Evolutionary conservation across 2,329 filamentous ascomycete genomes (phyloP).

Genomic region (Trichoderma sp.): DNA sequence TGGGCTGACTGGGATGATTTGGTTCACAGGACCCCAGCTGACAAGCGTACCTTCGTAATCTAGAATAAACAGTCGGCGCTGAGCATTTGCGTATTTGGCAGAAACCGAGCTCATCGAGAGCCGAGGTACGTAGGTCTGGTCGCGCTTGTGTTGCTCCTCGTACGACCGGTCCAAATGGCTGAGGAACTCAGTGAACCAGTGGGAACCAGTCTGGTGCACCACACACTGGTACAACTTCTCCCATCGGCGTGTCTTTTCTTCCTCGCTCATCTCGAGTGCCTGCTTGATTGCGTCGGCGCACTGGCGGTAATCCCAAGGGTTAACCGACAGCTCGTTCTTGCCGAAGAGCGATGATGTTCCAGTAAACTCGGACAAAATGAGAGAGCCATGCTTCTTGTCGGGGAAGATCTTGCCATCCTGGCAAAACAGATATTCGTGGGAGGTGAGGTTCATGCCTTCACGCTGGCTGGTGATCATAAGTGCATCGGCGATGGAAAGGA

Average conservation of each 20-base stretch:
- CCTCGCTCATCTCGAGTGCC: constrained; percentile 74
- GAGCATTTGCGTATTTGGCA: constrained; percentile 63
- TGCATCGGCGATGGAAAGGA: constrained; percentile 84
- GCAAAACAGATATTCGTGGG: constrained; percentile 89
- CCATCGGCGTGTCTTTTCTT: constrained; percentile 76
- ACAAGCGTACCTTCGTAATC: constrained; percentile 94
- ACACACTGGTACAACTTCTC: constrained; percentile 70
- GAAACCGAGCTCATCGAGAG: constrained; percentile 67
- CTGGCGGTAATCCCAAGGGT: constrained; percentile 91
- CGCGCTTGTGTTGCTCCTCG: constrained; percentile 79
- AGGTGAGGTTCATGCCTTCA: constrained; percentile 96
- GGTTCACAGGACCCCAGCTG: constrained; percentile 78
- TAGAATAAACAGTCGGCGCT: constrained; percentile 77
- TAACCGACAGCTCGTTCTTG: constrained; percentile 77
- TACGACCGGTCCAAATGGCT: constrained; percentile 71
- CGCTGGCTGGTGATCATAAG: constrained; percentile 94
- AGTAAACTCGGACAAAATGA: constrained; percentile 94
- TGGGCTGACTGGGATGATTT: constrained; percentile 82
- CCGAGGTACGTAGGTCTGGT: constrained; percentile 82
- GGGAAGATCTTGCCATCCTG: constrained; percentile 74
- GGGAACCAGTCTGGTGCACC: constrained; percentile 75
- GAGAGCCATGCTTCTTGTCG: constrained; percentile 77
- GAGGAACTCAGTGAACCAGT: constrained; percentile 80
- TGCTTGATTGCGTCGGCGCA: constrained; percentile 82
- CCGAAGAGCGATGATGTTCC: constrained; percentile 85